These are phyloP conservation scores for Aspergillus tamarii DNA, from an alignment of 2,329 filamentous ascomycete genomes.

Conservation along the genomic window DNA sequence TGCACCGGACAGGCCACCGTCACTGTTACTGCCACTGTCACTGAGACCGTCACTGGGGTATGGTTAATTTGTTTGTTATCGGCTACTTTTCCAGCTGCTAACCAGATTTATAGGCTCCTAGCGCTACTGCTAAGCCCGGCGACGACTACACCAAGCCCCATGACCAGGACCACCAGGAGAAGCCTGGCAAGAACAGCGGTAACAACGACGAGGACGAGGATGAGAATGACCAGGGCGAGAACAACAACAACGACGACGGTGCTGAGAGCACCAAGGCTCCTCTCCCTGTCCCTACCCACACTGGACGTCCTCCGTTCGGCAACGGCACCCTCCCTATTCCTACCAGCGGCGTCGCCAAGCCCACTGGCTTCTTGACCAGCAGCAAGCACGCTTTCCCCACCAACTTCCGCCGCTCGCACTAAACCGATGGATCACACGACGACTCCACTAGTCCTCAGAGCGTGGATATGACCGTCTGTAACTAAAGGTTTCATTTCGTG, in stretches of 20 bases:
- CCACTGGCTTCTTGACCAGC: conserved; percentile 38
- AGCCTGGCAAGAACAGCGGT: conserved; percentile 2
- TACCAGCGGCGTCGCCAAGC: conserved; percentile 23
- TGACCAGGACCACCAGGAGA: not conserved
- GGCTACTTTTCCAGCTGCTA: conserved; percentile 6
- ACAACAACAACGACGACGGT: conserved; percentile 10
- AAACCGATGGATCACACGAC: conserved; percentile 14
- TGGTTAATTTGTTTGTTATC: conserved; percentile 12
- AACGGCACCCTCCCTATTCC: conserved; percentile 21
- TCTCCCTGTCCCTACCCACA: conserved; percentile 14
- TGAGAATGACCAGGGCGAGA: conserved; percentile 2
- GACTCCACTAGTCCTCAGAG: not conserved
- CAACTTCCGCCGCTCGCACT: conserved; percentile 31
- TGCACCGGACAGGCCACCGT: conserved; percentile 23
- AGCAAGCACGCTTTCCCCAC: conserved; percentile 26
- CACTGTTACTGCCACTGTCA: conserved; percentile 37
- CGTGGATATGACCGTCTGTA: conserved; percentile 16
- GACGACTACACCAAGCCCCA: conserved; percentile 13
- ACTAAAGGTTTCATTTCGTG: conserved; percentile 23
- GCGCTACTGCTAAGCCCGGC: conserved; percentile 15
- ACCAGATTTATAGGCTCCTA: conserved; percentile 1
- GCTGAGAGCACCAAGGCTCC: conserved; percentile 13
- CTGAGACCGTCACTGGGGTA: conserved; percentile 42
- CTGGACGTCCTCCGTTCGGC: conserved; percentile 23
- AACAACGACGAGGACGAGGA: conserved; percentile 5